A percentile compares a stretch with the other conserved stretches of the same genome.
These are phyloP conservation scores for Neolentinus lepideus DNA, from an alignment of 1,284 basidiomycete genomes.

Conservation along the genomic window DNA sequence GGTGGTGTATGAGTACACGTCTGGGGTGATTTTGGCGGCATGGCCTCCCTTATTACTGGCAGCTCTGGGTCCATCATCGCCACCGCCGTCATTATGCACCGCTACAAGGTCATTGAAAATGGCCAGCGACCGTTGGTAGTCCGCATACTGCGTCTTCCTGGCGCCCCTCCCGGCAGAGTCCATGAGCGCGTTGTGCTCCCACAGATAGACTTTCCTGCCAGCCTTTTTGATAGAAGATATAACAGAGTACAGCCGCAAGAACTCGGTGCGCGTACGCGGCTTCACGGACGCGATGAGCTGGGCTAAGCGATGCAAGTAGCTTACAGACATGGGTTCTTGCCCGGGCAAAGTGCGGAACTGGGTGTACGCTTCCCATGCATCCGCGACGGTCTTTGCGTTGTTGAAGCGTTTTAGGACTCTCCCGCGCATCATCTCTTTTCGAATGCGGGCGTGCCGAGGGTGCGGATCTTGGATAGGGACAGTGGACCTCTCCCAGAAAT, in stretches of 20 bases:
- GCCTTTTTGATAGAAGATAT: conserved; percentile 44
- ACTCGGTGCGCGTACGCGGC: conserved; percentile 50
- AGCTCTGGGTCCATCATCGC: conserved; percentile 1
- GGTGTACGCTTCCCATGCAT: conserved; percentile 56
- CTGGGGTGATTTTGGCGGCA: conserved; percentile 29
- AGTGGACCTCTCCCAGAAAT: background rate
- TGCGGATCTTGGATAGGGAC: background rate
- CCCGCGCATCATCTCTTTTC: background rate
- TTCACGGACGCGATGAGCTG: conserved; percentile 43
- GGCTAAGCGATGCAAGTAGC: conserved; percentile 50
- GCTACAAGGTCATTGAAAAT: conserved; percentile 52
- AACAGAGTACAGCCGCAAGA: conserved; percentile 57
- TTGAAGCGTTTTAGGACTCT: conserved; percentile 21
- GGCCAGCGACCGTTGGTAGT: conserved; percentile 54
- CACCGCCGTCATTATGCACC: conserved; percentile 24
- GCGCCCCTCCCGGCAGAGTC: conserved; percentile 61
- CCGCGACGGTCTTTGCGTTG: conserved; percentile 30
- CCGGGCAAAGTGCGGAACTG: conserved; percentile 20
- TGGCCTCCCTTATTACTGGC: background rate
- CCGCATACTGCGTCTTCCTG: conserved; percentile 44
- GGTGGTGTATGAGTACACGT: conserved; percentile 62
- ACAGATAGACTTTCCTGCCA: conserved; percentile 43
- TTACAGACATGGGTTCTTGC: conserved; percentile 17
- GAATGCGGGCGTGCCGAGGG: background rate
- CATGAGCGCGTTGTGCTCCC: conserved; percentile 73